These are phyloP conservation scores for Mycena haematopus DNA, from an alignment of 768 basidiomycete genomes.

Conservation along the genomic window DNA sequence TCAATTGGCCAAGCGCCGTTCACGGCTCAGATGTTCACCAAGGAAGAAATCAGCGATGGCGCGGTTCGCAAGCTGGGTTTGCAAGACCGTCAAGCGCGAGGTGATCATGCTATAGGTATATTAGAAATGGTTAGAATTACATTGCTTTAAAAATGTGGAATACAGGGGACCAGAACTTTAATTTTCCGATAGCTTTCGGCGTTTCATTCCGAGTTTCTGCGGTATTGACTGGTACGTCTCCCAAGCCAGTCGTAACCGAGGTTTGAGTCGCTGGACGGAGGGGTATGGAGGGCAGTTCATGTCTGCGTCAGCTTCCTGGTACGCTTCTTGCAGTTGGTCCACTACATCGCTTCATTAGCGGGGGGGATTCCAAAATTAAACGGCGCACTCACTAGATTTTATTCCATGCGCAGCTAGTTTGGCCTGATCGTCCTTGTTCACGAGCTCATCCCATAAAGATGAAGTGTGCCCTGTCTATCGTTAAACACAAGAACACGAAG, in stretches of 20 bases:
- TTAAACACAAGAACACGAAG: background rate
- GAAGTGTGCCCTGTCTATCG: slow-evolving; percentile 23
- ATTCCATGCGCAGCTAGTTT: slow-evolving; percentile 37
- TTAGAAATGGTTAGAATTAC: slow-evolving; percentile 21
- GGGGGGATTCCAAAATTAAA: background rate
- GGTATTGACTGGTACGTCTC: slow-evolving; percentile 41
- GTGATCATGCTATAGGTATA: too few species aligned
- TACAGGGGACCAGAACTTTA: background rate
- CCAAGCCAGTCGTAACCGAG: slow-evolving; percentile 35
- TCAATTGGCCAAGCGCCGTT: too few species aligned
- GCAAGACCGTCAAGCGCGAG: too few species aligned
- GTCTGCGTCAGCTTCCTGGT: slow-evolving; percentile 34
- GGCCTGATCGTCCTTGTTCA: slow-evolving; percentile 37
- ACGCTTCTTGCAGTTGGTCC: slow-evolving; percentile 35
- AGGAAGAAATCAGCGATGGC: too few species aligned
- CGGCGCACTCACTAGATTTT: slow-evolving; percentile 35
- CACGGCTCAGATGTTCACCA: too few species aligned
- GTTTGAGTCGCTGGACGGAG: slow-evolving; percentile 33
- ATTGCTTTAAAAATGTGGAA: slow-evolving; percentile 1
- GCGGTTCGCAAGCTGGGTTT: too few species aligned
- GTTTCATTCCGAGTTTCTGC: slow-evolving; percentile 29
- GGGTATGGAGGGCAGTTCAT: slow-evolving; percentile 37
- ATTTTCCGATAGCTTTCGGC: slow-evolving; percentile 11
- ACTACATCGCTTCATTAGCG: slow-evolving; percentile 29
- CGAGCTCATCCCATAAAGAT: slow-evolving; percentile 39